Conservation (phyloP, 495 filamentous ascomycete species). For the Aspergillus taichungensis region DNA sequence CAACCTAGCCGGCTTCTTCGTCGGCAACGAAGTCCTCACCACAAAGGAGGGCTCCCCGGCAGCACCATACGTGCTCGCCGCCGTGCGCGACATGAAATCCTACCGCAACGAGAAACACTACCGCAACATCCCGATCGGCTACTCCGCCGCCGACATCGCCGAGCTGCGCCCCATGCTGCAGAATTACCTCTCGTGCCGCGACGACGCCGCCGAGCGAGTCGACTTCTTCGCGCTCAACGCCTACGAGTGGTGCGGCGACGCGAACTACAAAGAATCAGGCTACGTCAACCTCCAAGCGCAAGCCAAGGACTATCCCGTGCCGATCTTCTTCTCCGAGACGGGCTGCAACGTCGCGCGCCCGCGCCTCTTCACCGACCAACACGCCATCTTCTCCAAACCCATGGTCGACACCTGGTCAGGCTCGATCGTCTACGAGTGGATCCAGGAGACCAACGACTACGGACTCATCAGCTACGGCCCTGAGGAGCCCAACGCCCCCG, state of each 20-base stretch:
- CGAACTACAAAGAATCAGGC: constrained; percentile 57
- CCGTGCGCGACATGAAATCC: constrained; percentile 70
- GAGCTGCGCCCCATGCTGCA: constrained; percentile 77
- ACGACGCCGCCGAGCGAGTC: constrained; percentile 56
- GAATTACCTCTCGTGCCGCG: constrained; percentile 75
- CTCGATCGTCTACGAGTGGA: constrained; percentile 84
- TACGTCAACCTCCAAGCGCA: constrained; percentile 58
- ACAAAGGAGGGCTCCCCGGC: constrained; percentile 48
- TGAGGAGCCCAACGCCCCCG: constrained; percentile 19
- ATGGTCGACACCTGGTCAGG: constrained; percentile 77
- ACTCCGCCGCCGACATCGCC: constrained; percentile 83
- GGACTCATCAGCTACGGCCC: constrained; percentile 74
- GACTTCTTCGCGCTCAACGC: constrained; percentile 85
- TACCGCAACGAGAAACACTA: constrained; percentile 72
- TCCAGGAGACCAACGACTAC: constrained; percentile 77
- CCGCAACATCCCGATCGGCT: constrained; percentile 75
- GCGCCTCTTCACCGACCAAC: constrained; percentile 67
- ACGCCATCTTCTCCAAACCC: constrained; percentile 60
- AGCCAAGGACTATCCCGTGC: constrained; percentile 54
- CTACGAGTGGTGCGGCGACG: constrained; percentile 76
- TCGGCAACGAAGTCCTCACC: constrained; percentile 77
- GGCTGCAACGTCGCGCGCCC: constrained; percentile 62
- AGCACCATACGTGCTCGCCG: constrained; percentile 76
- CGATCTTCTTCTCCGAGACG: constrained; percentile 81
- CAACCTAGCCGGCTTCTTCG: constrained; percentile 74